These are phyloP conservation scores for Lentinula raphanica DNA, from an alignment of 768 basidiomycete species.

Conservation along the genomic window DNA sequence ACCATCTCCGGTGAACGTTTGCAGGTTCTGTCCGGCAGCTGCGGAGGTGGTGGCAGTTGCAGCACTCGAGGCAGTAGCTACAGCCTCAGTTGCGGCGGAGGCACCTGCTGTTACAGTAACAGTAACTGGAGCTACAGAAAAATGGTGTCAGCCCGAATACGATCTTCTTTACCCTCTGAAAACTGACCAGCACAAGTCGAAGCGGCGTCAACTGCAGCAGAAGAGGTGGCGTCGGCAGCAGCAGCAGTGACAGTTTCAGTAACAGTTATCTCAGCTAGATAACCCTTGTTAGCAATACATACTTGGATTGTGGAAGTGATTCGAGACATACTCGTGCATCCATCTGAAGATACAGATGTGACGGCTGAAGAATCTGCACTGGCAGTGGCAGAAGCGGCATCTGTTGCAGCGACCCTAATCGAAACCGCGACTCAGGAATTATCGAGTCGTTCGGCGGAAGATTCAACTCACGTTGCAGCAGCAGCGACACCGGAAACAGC, in stretches of 20 bases:
- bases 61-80: constrained; percentile 12
- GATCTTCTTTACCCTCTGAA: not conserved
- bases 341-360: not conserved
- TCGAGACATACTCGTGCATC: not conserved
- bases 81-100: constrained; percentile 11
- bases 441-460: not conserved
- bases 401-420: not conserved
- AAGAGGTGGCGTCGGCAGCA: not conserved
- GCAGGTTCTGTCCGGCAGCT: constrained; percentile 24
- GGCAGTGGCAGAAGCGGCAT: constrained; percentile 9
- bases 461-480: constrained; percentile 9
- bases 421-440: not conserved
- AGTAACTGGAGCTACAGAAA: not conserved
- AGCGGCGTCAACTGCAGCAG: constrained; percentile 14
- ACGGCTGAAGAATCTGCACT: constrained; percentile 9
- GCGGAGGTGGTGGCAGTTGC: constrained; percentile 6
- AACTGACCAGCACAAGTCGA: not conserved
- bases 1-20: constrained; percentile 48
- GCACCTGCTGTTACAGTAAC: constrained; percentile 15
- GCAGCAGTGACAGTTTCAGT: constrained; percentile 8
- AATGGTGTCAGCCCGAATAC: not conserved
- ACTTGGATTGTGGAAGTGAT: too few species aligned
- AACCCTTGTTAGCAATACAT: not conserved
- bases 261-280: constrained; percentile 6
- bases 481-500: constrained; percentile 34